Evolutionary conservation across 352 stramenopile species (phyloP), one percentile per base, ranked within the genome.

Genomic region (Phytopythium kandeliae): DNA sequence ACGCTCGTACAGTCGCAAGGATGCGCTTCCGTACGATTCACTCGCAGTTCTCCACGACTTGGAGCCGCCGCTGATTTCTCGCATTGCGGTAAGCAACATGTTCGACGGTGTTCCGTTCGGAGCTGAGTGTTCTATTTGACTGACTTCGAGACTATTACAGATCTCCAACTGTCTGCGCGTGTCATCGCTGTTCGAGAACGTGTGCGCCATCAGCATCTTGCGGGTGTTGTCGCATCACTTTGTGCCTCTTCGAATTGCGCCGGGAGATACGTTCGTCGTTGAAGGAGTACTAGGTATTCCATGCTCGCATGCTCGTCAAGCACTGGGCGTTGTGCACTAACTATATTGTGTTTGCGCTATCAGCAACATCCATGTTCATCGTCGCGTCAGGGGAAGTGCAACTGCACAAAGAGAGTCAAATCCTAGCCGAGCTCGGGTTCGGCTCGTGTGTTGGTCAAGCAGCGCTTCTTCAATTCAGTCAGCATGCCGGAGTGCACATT

Each of bases 171-270:
- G 80, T 19, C 60, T 94, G 41, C 80, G 83, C 1, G 77, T 84
- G 7, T 92, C 80, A 0, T 86, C 80, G 7, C 50, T 94, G 4
- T 94, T 94, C 30, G 80, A 89, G 47, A 88, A 79, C 16, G 80
- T 92, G 17, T 89, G 78, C 33, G 79, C 83, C 13, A 86, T 86
- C 33, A 79, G 67, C n/a, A 86, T 95, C 46, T 36, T 94, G 31
- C 74, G 78, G 3, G 68, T 83, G 9, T 61, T 95, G 30, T 89
- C 81, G n/a, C 71, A 86, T 38, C 84, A 88, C 54, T 92, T 92
- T 41, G 65, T 81, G 3, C 81, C 80, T 15, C 71, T 84, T 1
- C 65, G 53, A 48, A 63, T 92, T 34, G 48, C 47, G 1, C 48
- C 54, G 24, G 75, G 78, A 35, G 56, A 81, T 36, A 89, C 76